Evolutionary conservation across 192 early-diverging fungal species (phyloP).

Genomic region (Backusella macrospora): DNA sequence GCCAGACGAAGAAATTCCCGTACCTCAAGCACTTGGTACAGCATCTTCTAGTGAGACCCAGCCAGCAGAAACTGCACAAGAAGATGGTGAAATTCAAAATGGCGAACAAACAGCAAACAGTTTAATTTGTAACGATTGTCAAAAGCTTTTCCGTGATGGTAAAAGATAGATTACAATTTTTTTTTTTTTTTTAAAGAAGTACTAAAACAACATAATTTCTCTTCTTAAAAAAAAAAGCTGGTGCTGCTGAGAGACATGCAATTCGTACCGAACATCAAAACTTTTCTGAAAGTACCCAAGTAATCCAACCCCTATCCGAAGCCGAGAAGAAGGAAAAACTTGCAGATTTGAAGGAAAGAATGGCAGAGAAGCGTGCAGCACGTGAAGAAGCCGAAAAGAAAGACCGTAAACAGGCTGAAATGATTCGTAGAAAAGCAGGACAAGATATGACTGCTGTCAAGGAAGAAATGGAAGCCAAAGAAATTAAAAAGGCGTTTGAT

Average conservation of each 20-base stretch:
- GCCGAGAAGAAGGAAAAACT: conserved; percentile 79
- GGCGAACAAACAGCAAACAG: conserved; percentile 80
- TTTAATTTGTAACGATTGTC: conserved; percentile 82
- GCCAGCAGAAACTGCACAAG: conserved; percentile 12
- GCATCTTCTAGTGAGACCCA: conserved; percentile 19
- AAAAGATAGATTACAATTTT: conserved; percentile 6
- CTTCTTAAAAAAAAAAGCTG: conserved; percentile 37
- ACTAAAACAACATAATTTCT: no score
- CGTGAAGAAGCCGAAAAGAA: conserved; percentile 63
- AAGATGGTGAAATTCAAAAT: conserved; percentile 60
- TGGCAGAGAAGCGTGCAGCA: conserved; percentile 67
- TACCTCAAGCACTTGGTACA: conserved; percentile 43
- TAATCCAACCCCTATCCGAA: conserved; percentile 78
- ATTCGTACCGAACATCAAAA: conserved; percentile 70
- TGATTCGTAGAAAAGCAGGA: conserved; percentile 71
- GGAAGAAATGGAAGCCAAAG: conserved; percentile 68
- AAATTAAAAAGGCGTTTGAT: conserved; percentile 75
- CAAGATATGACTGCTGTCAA: conserved; percentile 71
- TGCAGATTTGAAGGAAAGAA: conserved; percentile 63
- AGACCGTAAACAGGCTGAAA: conserved; percentile 72
- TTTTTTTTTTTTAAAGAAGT: no score
- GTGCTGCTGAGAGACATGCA: conserved; percentile 79
- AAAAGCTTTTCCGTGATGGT: conserved; percentile 77
- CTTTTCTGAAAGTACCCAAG: conserved; percentile 76
- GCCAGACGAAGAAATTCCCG: conserved; percentile 49